Evolutionary conservation across 2,329 filamentous ascomycete genomes (phyloP), one percentile per base, ranked within the genome.

Genomic region (Fusarium citri): DNA sequence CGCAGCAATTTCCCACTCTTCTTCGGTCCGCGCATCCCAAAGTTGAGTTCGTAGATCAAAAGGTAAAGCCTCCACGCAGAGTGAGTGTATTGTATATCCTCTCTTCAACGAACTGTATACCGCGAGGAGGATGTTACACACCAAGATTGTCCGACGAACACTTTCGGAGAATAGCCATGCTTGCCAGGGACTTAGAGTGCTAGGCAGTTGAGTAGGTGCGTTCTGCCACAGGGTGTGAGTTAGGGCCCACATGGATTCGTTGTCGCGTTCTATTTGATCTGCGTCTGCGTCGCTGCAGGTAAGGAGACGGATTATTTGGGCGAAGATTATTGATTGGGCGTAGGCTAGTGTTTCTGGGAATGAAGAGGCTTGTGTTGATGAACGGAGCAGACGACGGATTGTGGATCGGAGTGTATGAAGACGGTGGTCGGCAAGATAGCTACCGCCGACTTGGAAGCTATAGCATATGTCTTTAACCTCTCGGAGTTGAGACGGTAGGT

Each of bases 121-220:
- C 0, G 18, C 59, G 0, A 64, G 25, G 2, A 64, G 45, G 0
- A 64, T 64, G 1, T 64, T 64, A 3, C 61, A 64, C 5, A 64
- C 40, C 31, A 64, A 50, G 0, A 64, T 46, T 11, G 61, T 64
- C 5, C 61, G 14, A 14, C 61, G 34, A 0, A 64, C 61, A 22
- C 23, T 64, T 11, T 64, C 61, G 0, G 61, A 64, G 5, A 64
- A 64, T 1, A 64, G 1, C 61, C 61, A 64, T 12, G 61, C 61
- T 26, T 51, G 61, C 61, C 61, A 64, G 0, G 45, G 61, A 25
- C 37, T 64, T 1, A 64, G 14, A 4, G 59, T 47, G 8, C 51
- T 50, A 3, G 61, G 43, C 2, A 64, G 15, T 41, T 64, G 61
- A 3, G 16, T 50, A 0, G 61, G 61, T 0, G 61, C 61, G 8